Conservation (phyloP, 169 alveolate species). For the Cryptosporidium viatorum region DNA sequence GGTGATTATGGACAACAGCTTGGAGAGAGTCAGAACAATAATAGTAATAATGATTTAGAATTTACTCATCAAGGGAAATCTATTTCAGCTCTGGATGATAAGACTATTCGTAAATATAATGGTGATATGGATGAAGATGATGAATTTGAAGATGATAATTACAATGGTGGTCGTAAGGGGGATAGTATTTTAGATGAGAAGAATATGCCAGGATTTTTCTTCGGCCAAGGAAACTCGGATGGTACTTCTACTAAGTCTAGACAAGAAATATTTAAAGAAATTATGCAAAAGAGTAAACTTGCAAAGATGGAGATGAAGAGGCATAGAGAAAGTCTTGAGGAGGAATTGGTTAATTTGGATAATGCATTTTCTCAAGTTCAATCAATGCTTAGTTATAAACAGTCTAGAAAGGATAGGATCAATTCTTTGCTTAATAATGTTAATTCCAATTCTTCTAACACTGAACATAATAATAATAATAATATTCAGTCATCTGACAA, state of each 20-base stretch:
- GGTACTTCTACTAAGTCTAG: slow-evolving; percentile 17
- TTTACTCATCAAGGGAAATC: slow-evolving; percentile 71
- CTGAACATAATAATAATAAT: not conserved
- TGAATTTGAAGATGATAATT: not conserved
- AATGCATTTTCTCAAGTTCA: slow-evolving; percentile 43
- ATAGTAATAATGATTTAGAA: not conserved
- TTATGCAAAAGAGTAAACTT: slow-evolving; percentile 51
- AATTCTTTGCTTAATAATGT: slow-evolving; percentile 4
- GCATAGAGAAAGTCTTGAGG: slow-evolving; percentile 51
- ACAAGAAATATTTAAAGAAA: slow-evolving; percentile 64
- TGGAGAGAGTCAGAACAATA: not conserved
- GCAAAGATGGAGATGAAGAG: slow-evolving; percentile 66
- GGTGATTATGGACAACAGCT: not conserved
- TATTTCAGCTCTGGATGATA: slow-evolving; percentile 29
- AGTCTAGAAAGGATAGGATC: slow-evolving; percentile 37
- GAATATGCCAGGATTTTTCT: slow-evolving; percentile 47
- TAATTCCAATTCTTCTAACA: not conserved
- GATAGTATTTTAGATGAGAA: slow-evolving; percentile 12
- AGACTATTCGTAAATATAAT: slow-evolving; percentile 2
- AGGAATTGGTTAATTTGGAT: slow-evolving; percentile 10
- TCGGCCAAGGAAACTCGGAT: slow-evolving; percentile 48
- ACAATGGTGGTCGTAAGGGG: not conserved
- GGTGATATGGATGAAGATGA: not conserved
- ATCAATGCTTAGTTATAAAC: slow-evolving; percentile 34
- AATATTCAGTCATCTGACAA: not conserved